These are phyloP conservation scores for Xanthoparmelia taractica DNA, from an alignment of 495 filamentous ascomycete genomes.

Conservation along the genomic window DNA sequence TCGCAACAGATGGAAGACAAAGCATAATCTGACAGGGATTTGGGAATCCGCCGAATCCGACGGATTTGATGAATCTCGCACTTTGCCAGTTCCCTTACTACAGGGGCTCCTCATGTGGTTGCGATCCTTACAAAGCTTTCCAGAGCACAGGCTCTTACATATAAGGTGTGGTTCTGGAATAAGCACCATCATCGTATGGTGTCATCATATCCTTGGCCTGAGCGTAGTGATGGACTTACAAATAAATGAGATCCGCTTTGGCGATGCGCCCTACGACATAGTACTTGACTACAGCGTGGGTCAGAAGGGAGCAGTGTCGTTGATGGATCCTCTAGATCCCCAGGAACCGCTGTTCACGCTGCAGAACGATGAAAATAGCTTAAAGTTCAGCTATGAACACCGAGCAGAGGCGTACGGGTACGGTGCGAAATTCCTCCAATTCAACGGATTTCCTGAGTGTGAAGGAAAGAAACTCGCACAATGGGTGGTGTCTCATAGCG, in stretches of 20 bases:
- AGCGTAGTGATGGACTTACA: slow-evolving; percentile 6
- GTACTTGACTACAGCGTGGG: neutral
- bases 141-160: slow-evolving; percentile 18
- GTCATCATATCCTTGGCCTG: slow-evolving; percentile 21
- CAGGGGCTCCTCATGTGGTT: slow-evolving; percentile 20
- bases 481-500: neutral
- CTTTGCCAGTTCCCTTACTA: slow-evolving; percentile 16
- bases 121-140: slow-evolving; percentile 18
- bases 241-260: slow-evolving; percentile 11
- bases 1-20: neutral
- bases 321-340: slow-evolving; percentile 16
- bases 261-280: slow-evolving; percentile 9
- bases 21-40: too few relatives aligned
- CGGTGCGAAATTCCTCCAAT: slow-evolving; percentile 9
- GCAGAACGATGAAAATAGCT: neutral
- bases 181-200: slow-evolving; percentile 21
- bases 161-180: slow-evolving; percentile 16
- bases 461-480: neutral
- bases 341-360: slow-evolving; percentile 22
- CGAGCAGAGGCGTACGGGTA: slow-evolving; percentile 19
- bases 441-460: neutral
- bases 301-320: slow-evolving; percentile 1
- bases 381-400: slow-evolving; percentile 4
- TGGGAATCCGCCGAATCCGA: too few relatives aligned
- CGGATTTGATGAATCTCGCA: neutral